These are phyloP conservation scores for Solanum etuberosum DNA, from an alignment of 257 asterid genomes.

Conservation along the genomic window DNA sequence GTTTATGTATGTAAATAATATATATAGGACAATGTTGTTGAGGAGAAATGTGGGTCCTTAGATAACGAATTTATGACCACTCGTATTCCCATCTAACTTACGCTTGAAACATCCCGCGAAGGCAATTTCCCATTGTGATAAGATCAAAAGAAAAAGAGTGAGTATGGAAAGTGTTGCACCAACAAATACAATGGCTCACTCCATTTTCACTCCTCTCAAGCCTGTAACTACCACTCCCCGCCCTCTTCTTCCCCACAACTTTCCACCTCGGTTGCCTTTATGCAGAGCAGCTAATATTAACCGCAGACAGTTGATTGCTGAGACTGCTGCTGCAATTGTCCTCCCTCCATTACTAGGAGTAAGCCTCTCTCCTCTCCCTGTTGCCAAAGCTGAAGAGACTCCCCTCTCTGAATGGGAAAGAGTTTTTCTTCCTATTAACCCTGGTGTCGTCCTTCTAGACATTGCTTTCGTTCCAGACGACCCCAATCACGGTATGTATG, in stretches of 20 bases:
- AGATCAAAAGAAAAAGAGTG: background rate
- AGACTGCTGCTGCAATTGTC: conserved; percentile 30
- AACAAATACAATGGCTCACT: background rate
- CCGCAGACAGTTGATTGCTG: conserved; percentile 52
- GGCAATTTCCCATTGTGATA: conserved; percentile 1
- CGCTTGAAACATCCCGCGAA: conserved; percentile 1
- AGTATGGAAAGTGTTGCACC: background rate
- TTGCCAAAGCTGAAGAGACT: conserved; percentile 36
- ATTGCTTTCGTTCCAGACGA: conserved; percentile 82
- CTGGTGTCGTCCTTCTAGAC: conserved; percentile 87
- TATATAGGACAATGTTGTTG: background rate
- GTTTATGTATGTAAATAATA: fast-evolving
- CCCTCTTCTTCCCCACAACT: background rate
- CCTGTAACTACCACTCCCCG: background rate
- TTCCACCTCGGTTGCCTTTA: background rate
- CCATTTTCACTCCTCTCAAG: background rate
- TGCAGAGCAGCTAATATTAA: conserved; percentile 3
- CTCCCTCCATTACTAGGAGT: conserved; percentile 22
- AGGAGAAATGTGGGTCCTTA: background rate
- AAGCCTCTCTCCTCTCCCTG: conserved; percentile 8
- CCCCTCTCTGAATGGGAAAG: conserved; percentile 85
- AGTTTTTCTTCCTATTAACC: conserved; percentile 77
- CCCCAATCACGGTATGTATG: conserved; percentile 55
- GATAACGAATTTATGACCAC: background rate
- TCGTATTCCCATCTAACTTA: background rate